phyloP scores from a whole-genome alignment of 306 rosid genomes.

The Medicago arabica region DNA sequence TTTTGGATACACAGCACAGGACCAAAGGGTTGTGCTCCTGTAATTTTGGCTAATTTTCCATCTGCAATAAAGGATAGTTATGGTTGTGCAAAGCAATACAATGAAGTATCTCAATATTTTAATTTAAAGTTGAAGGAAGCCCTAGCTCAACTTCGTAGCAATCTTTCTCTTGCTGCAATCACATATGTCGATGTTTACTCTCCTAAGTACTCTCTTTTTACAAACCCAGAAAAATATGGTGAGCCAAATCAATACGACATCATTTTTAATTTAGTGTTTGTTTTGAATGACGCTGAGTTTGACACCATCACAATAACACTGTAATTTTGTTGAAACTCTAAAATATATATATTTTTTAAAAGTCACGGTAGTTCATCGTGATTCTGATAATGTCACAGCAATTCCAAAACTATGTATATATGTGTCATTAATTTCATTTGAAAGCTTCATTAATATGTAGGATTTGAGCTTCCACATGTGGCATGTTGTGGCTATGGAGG shows the following conservation, averaged over 20 bases:
- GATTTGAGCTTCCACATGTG: constrained; percentile 53
- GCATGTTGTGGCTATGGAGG: constrained; percentile 70
- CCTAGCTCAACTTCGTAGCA: constrained; percentile 49
- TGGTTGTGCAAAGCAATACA: constrained; percentile 62
- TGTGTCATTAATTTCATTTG: not conserved
- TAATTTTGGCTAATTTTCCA: constrained; percentile 20
- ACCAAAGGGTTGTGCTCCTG: constrained; percentile 51
- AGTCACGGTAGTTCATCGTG: no score
- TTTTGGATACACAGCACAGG: constrained; percentile 54
- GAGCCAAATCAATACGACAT: constrained; percentile 3
- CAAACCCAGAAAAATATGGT: constrained; percentile 55
- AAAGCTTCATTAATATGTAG: constrained; percentile 26
- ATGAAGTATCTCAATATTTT: constrained; percentile 59
- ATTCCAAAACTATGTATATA: not conserved
- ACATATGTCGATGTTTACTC: constrained; percentile 65
- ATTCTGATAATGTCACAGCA: not conserved
- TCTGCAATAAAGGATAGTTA: constrained; percentile 36
- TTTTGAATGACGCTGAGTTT: no score
- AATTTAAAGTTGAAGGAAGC: constrained; percentile 60
- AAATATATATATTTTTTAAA: no score
- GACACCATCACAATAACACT: not conserved
- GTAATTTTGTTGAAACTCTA: no score
- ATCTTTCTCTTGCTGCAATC: constrained; percentile 59
- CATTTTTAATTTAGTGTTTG: not conserved
- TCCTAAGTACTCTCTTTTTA: constrained; percentile 45